Evolutionary conservation across 2,329 filamentous ascomycete species (phyloP).

Genomic region (Diaporthe velutina): DNA sequence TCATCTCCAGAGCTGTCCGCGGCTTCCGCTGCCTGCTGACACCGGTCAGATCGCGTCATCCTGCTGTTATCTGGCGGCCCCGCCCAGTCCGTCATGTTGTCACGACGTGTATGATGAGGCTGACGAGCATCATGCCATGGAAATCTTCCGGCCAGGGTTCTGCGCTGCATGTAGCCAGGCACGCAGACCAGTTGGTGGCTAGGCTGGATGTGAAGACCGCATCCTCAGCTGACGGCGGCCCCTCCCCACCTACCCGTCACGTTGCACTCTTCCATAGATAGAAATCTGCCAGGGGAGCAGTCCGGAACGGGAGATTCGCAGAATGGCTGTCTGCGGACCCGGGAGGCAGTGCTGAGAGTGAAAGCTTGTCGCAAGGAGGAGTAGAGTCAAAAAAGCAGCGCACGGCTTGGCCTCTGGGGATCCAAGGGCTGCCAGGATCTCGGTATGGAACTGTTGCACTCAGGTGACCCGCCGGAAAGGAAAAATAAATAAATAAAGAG

Average conservation of each 20-base stretch:
- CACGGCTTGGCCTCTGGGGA: conserved; percentile 30
- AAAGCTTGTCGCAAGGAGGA: conserved; percentile 23
- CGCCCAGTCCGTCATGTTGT: conserved; percentile 27
- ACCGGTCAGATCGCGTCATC: conserved; percentile 24
- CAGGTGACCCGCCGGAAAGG: conserved; percentile 27
- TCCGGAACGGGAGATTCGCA: conserved; percentile 13
- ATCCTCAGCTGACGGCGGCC: not conserved
- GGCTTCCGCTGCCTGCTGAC: conserved; percentile 21
- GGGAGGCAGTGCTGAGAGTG: conserved; percentile 24
- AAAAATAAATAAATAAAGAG: not conserved
- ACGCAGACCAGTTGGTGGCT: conserved; percentile 1
- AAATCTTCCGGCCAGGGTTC: conserved; percentile 26
- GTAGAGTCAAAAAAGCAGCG: conserved; percentile 25
- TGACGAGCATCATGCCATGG: conserved; percentile 37
- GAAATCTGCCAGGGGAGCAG: not conserved
- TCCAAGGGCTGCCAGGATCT: conserved; percentile 36
- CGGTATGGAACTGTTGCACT: conserved; percentile 33
- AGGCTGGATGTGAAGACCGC: conserved; percentile 29
- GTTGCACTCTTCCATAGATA: conserved; percentile 24
- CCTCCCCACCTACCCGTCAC: not conserved
- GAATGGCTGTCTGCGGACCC: not conserved
- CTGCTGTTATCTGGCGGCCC: conserved; percentile 28
- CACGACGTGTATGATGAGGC: conserved; percentile 19
- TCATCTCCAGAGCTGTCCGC: conserved; percentile 35
- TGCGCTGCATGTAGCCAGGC: not conserved